phyloP scores from a whole-genome alignment of 108 stramenopile genomes.

The Discostella pseudostelligera region DNA sequence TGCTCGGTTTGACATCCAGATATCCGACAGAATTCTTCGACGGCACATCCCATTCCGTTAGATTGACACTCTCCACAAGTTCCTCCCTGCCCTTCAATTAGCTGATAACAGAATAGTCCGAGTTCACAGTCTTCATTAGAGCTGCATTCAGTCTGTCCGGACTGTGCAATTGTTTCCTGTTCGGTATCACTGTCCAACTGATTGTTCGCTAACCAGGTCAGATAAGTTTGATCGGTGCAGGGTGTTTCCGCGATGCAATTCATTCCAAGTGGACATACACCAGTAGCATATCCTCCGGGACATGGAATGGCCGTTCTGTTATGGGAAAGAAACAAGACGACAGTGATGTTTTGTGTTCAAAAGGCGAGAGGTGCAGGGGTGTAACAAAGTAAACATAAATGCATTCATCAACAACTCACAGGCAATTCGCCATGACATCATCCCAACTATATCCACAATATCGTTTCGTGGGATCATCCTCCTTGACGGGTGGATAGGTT shows the following conservation, averaged over 20 bases:
- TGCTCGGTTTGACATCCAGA: slow-evolving; percentile 15
- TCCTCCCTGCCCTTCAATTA: neutral
- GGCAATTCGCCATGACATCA: slow-evolving; percentile 31
- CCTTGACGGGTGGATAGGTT: slow-evolving; percentile 12
- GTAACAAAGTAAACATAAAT: neutral
- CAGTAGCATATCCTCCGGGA: neutral
- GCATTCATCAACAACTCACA: slow-evolving; percentile 7
- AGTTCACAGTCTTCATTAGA: slow-evolving; percentile 6
- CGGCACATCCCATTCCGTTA: slow-evolving; percentile 21
- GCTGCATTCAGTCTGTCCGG: too few species aligned
- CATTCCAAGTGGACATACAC: neutral
- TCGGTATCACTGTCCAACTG: neutral
- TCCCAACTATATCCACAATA: slow-evolving; percentile 27
- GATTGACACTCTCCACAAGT: slow-evolving; percentile 23
- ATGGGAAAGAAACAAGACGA: neutral
- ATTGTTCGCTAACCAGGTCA: neutral
- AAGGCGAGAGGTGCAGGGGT: too few species aligned
- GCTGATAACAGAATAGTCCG: slow-evolving; percentile 13
- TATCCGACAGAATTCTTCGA: slow-evolving; percentile 27
- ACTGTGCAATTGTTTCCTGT: neutral
- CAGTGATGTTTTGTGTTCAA: neutral
- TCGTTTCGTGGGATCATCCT: slow-evolving; percentile 22
- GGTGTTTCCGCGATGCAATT: slow-evolving; percentile 4
- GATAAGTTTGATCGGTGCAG: neutral
- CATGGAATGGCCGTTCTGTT: slow-evolving; percentile 5